These are phyloP conservation scores for Pouteria glomerata DNA, from an alignment of 148 eudicot species.

Conservation along the genomic window DNA sequence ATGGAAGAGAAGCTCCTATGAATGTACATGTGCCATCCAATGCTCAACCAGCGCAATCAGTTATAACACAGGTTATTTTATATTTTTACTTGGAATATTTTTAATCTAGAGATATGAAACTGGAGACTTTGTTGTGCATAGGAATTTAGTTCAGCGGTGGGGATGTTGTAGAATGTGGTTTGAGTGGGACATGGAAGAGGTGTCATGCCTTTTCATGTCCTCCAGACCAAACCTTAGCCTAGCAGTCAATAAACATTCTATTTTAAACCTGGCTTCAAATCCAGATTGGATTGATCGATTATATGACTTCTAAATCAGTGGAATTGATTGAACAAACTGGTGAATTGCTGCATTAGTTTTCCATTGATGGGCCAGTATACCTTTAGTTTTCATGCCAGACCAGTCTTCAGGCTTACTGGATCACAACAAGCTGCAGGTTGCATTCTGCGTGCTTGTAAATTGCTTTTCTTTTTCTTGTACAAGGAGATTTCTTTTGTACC, in stretches of 20 bases:
- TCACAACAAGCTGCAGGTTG: background rate
- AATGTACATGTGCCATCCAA: conserved; percentile 49
- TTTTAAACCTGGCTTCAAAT: background rate
- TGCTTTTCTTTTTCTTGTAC: background rate
- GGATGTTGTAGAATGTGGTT: background rate
- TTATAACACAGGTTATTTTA: conserved; percentile 66
- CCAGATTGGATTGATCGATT: background rate
- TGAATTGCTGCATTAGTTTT: background rate
- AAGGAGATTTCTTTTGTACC: background rate
- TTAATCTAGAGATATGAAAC: background rate
- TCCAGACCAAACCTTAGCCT: background rate
- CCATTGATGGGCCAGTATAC: background rate
- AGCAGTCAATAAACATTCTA: background rate
- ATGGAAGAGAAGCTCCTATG: conserved; percentile 73
- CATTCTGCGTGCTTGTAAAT: background rate
- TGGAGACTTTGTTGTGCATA: background rate
- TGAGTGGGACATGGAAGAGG: background rate
- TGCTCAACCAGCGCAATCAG: conserved; percentile 53
- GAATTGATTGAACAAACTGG: background rate
- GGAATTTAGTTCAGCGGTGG: background rate
- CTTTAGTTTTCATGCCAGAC: background rate
- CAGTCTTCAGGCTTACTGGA: background rate
- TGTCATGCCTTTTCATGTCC: background rate
- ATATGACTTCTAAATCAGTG: background rate
- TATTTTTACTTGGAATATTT: background rate